phyloP scores from a whole-genome alignment of 306 rosid species.

The Acmispon strigosus region DNA sequence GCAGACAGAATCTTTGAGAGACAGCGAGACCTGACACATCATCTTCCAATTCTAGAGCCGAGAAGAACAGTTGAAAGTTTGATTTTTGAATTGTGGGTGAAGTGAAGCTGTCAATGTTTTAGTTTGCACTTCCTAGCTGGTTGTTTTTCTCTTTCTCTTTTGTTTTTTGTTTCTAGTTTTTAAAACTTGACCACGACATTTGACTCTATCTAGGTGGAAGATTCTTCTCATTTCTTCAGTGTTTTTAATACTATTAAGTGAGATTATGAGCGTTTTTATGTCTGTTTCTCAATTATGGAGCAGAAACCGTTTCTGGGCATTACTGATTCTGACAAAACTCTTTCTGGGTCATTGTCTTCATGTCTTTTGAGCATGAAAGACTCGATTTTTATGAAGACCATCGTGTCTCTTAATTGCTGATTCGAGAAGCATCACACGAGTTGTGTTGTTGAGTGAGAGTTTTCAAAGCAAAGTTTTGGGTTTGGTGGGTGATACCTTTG shows the following conservation, averaged over 20 bases:
- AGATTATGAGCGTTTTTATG: constrained; percentile 25
- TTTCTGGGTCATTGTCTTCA: constrained; percentile 10
- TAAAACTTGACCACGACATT: neutral
- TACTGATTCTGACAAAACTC: constrained; percentile 31
- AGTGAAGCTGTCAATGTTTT: neutral
- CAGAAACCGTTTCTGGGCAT: constrained; percentile 25
- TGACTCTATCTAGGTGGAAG: neutral
- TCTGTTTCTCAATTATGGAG: constrained; percentile 25
- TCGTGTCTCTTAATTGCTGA: constrained; percentile 26
- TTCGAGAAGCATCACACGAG: constrained; percentile 25
- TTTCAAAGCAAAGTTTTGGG: constrained; percentile 18
- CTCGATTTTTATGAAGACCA: constrained; percentile 21
- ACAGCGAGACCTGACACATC: constrained; percentile 37
- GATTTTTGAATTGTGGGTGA: constrained; percentile 39
- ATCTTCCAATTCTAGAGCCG: constrained; percentile 28
- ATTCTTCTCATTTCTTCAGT: constrained; percentile 12
- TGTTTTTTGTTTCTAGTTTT: no score
- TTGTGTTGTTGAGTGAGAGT: neutral
- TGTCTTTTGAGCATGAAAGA: constrained; percentile 23
- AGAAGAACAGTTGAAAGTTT: constrained; percentile 25
- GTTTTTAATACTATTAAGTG: neutral
- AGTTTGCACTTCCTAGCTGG: neutral
- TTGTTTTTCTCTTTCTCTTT: neutral
- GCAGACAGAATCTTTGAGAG: constrained; percentile 37
- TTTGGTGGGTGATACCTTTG: constrained; percentile 22